Conservation (phyloP, 2,329 filamentous ascomycete species). For the Alternaria postmessia region DNA sequence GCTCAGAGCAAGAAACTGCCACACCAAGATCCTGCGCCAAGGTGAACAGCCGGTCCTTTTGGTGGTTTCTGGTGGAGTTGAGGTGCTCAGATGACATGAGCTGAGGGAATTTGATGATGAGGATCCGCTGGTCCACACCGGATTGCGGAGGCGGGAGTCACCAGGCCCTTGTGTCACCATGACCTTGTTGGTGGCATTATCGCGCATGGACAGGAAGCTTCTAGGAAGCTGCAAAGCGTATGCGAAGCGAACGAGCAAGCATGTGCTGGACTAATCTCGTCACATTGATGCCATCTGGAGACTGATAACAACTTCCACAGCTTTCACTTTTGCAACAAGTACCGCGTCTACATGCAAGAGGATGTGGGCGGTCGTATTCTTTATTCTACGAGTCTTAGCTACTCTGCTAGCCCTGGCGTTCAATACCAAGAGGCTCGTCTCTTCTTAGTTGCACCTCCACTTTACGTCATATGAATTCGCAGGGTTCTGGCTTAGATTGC, state of each 20-base stretch:
- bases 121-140: not conserved
- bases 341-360: not conserved
- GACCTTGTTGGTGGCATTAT: not conserved
- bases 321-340: not conserved
- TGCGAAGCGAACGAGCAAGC: not conserved
- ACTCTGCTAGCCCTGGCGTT: not conserved
- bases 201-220: not conserved
- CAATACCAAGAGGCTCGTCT: not conserved
- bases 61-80: not conserved
- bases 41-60: constrained; percentile 1
- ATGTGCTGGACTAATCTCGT: not conserved
- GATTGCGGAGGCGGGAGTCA: constrained; percentile 2
- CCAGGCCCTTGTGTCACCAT: not conserved
- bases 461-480: not conserved
- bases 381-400: not conserved
- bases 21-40: constrained; percentile 1
- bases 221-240: not conserved
- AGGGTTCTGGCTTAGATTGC: not conserved
- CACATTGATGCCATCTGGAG: not conserved
- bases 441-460: not conserved
- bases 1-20: not conserved
- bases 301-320: not conserved
- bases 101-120: constrained; percentile 1
- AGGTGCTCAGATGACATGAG: constrained; percentile 1
- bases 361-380: not conserved